A percentile compares a stretch with the other conserved stretches of the same genome.
These are phyloP conservation scores for Lactarius pseudohatsudake DNA, from an alignment of 768 basidiomycete genomes.

Conservation along the genomic window DNA sequence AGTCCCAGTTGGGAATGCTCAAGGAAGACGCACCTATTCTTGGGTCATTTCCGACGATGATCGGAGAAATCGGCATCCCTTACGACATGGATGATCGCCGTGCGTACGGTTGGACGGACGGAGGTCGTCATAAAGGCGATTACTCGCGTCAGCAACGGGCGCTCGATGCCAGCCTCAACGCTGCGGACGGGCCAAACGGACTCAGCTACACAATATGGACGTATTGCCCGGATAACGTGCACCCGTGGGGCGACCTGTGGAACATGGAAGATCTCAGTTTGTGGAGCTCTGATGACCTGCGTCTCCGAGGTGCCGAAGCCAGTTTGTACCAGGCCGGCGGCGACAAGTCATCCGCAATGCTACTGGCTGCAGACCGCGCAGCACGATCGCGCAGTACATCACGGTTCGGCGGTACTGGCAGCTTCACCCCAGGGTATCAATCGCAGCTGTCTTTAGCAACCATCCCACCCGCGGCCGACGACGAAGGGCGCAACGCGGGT, in stretches of 20 bases:
- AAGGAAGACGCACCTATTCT: slow-evolving; percentile 70
- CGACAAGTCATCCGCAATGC: slow-evolving; percentile 42
- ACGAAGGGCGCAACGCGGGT: slow-evolving; percentile 22
- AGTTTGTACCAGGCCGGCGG: slow-evolving; percentile 33
- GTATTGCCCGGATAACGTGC: slow-evolving; percentile 78
- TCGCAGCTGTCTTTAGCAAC: slow-evolving; percentile 43
- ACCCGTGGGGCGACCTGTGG: slow-evolving; percentile 95
- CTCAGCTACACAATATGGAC: slow-evolving; percentile 88
- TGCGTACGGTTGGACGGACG: slow-evolving; percentile 77
- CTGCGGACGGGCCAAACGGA: slow-evolving; percentile 70
- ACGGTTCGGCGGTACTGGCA: not conserved
- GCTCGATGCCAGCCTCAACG: slow-evolving; percentile 82
- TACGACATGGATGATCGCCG: slow-evolving; percentile 90
- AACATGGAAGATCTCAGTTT: slow-evolving; percentile 93
- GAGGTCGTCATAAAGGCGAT: slow-evolving; percentile 69
- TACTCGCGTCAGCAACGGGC: slow-evolving; percentile 77
- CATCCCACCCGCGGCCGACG: slow-evolving; percentile 31
- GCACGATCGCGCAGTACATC: slow-evolving; percentile 17
- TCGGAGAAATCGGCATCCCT: slow-evolving; percentile 95
- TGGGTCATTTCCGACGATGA: slow-evolving; percentile 78
- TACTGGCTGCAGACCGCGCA: slow-evolving; percentile 37
- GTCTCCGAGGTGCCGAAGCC: slow-evolving; percentile 30
- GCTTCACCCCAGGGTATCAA: slow-evolving; percentile 27
- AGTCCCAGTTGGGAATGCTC: slow-evolving; percentile 78
- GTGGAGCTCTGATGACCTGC: slow-evolving; percentile 77